A percentile compares a stretch with the other conserved stretches of the same genome.
Conservation (phyloP, 345 rosid genomes). For the Corchorus olitorius region DNA sequence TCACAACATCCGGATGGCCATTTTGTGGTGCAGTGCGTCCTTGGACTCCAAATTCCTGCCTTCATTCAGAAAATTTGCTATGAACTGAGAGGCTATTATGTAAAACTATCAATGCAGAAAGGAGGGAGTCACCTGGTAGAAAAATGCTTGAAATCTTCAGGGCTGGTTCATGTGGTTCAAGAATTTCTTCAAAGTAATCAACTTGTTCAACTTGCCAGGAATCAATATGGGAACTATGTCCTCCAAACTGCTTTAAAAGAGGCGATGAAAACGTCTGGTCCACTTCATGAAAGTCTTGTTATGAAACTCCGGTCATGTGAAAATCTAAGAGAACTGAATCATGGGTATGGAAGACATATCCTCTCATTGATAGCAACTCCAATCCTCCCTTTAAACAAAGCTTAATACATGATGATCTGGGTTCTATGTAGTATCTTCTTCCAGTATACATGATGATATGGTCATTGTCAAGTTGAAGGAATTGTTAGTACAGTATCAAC, state of each 20-base stretch:
- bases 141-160: neutral
- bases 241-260: constrained; percentile 9
- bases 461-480: too few species aligned
- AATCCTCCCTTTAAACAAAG: neutral
- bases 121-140: neutral
- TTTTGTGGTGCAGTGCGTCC: neutral
- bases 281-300: neutral
- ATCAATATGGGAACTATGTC: constrained; percentile 9
- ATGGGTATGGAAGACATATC: constrained; percentile 8
- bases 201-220: neutral
- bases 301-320: neutral
- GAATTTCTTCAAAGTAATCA: neutral
- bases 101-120: neutral
- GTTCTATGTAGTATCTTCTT: too few species aligned
- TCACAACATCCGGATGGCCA: constrained; percentile 7
- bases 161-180: neutral
- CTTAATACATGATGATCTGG: neutral
- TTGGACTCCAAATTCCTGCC: neutral
- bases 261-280: neutral
- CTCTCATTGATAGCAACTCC: neutral
- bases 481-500: too few species aligned
- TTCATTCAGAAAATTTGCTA: neutral
- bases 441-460: too few species aligned
- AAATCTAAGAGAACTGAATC: neutral
- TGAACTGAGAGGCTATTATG: neutral